Base-by-base conservation (phyloP, 805 yeast genomes). In the Yarrowia deformans region DNA sequence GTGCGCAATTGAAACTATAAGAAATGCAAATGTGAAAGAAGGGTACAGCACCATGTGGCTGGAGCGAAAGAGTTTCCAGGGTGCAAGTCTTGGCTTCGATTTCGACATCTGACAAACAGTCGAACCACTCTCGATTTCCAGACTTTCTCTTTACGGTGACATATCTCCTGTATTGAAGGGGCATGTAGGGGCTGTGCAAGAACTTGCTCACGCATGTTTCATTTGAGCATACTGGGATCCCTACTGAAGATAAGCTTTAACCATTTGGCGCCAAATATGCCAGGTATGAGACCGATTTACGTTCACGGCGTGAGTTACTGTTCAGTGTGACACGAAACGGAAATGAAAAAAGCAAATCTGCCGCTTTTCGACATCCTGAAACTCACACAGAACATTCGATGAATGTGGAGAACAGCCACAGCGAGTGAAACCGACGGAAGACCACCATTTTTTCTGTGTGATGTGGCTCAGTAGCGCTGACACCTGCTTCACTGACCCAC, bases 161-260 rank as follows among this genome's bases (percentile, higher is more conserved):
- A 43, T 18, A 6, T 10, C 29, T 10, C 19, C 19, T 42, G 14
- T 6, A 16, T 12, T 42, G 18, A 48, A 23, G 16, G 5, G 19
- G 19, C 54, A 8, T 16, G 54, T 49, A 16, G 19, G 37, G 54
- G 54, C 54, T 3, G 54, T 49, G 54, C 37, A 49, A 34, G 1
- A 52, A 52, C 19, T 52, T 52, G 58, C 58, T 52, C 58, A 29
- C 40, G 19, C 37, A 13, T 29, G 8, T 52, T 52, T 52, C 58
- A 34, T 35, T 52, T 52, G 58, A 23, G 29, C 29, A 23, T 23
- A 43, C 7, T 34, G 55, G 14, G 9, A 8, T 1, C 23, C 23
- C 43, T 40, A 14, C 16, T 4, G 16, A n/a, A 37, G 58, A 52
- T 52, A 52, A 52, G 32, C 58, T 52, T 43, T 9, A 12, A 7